Base-by-base conservation (phyloP, 306 rosid genomes). In the Rosa rugosa region DNA sequence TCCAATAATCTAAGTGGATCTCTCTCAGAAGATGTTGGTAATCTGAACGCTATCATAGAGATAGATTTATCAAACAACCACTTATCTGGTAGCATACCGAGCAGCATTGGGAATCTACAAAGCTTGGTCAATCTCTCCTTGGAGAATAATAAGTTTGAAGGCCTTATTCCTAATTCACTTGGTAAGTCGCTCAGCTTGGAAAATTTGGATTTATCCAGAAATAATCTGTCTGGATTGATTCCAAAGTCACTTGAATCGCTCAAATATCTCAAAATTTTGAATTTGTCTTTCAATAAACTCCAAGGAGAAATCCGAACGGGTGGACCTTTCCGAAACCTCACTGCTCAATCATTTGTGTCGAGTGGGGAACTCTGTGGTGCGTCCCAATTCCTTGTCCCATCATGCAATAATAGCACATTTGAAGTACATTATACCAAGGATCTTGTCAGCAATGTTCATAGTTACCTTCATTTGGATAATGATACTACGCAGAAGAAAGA, bases 271-370 rank as follows among this genome's bases (percentile, higher is more conserved):
- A 13, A 49, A 22, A 27, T 22, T 25, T 51, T 81, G 6, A 71
- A 81, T 16, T 63, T 76, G 1, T 70, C 59, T 22, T n/a, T 44
- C 75, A 70, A 82, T 31, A 68, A 12, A 11, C 49, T 82, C 31
- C 65, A 13, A 70, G 83, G 86, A 69, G 75, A 75, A 75, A 79
- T 83, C 41, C 83, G 81, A 72, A 65, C 6, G 42, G 49, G 65
- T 6, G 81, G 79, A 18, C 72, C 72, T 18, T 64, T 83, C 20
- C 23, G 36, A 10, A 79, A 53, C 5, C 64, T 80, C 36, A 34
- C 81, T 6, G 23, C 69, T 75, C 46, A 49, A n/a, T 83, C 83
- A 62, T 83, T 83, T 69, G 20, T 51, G 11, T 60, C 66, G 13
- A 80, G 72, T 51, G 64, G 13, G 8, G 77, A 17, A 11, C 73